Evolutionary conservation across 2,329 filamentous ascomycete species (phyloP).

Genomic region (Bipolaris cookei): DNA sequence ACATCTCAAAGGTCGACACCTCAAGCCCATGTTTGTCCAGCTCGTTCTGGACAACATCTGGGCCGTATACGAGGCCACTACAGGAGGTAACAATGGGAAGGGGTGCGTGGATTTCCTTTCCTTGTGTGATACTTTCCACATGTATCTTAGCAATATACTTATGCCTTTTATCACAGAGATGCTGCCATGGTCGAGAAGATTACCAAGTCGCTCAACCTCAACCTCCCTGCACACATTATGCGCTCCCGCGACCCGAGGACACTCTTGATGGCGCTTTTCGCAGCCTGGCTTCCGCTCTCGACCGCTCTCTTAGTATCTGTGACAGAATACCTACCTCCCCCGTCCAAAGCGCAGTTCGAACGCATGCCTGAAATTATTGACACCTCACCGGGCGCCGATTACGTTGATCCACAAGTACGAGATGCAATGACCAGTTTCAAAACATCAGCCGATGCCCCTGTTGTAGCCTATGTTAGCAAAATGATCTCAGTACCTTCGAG

Average conservation of each 20-base stretch:
- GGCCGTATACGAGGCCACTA: slow-evolving; percentile 92
- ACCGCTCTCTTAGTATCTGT: slow-evolving; percentile 93
- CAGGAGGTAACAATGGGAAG: slow-evolving; percentile 79
- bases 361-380: slow-evolving; percentile 81
- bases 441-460: slow-evolving; percentile 70
- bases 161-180: slow-evolving; percentile 63
- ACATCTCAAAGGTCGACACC: slow-evolving; percentile 85
- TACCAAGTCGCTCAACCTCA: slow-evolving; percentile 86
- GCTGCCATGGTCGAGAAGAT: slow-evolving; percentile 87
- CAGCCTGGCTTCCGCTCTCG: slow-evolving; percentile 89
- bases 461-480: slow-evolving; percentile 96
- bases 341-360: slow-evolving; percentile 76
- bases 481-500: slow-evolving; percentile 96
- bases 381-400: slow-evolving; percentile 75
- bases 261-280: slow-evolving; percentile 84
- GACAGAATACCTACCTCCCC: slow-evolving; percentile 88
- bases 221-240: slow-evolving; percentile 80
- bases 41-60: slow-evolving; percentile 94
- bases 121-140: slow-evolving; percentile 36
- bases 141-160: slow-evolving; percentile 50
- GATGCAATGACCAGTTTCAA: slow-evolving; percentile 86
- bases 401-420: slow-evolving; percentile 72
- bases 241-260: slow-evolving; percentile 83
- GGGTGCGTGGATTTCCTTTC: slow-evolving; percentile 65
- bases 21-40: slow-evolving; percentile 98